A percentile compares a stretch with the other conserved stretches of the same genome.
Conservation (phyloP, 2,329 filamentous ascomycete genomes). For the Pseudopithomyces maydicus region DNA sequence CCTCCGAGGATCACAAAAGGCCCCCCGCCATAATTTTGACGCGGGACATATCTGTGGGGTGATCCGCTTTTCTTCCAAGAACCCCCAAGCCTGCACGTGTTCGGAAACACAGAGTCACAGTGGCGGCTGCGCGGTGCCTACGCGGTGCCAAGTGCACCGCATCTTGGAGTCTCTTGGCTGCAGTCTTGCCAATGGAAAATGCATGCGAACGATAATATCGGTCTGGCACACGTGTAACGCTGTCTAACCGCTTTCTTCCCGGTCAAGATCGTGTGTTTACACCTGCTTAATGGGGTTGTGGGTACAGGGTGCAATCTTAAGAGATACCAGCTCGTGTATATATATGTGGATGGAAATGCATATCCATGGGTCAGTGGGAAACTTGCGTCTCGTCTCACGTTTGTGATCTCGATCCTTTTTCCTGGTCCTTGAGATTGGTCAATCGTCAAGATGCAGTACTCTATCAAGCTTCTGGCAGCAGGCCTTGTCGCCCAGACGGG, state of each 20-base stretch:
- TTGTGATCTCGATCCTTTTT: background rate
- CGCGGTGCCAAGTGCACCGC: background rate
- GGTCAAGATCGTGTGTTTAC: background rate
- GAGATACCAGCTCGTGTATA: background rate
- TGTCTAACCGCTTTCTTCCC: background rate
- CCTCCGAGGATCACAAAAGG: too few species aligned
- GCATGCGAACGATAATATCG: background rate
- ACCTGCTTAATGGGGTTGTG: background rate
- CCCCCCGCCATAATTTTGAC: too few species aligned
- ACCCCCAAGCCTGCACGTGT: constrained; percentile 1
- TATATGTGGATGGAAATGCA: background rate
- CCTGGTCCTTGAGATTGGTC: background rate
- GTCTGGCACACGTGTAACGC: background rate
- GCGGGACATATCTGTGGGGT: too few species aligned
- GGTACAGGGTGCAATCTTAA: background rate
- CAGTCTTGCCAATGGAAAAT: background rate
- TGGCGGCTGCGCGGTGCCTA: background rate
- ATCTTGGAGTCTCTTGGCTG: constrained; percentile 4
- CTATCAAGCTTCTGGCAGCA: background rate
- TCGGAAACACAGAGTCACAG: background rate
- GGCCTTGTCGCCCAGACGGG: constrained; percentile 12
- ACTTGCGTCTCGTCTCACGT: too few species aligned
- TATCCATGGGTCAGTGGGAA: background rate
- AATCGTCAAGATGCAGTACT: background rate
- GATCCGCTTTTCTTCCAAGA: background rate